Conservation (phyloP, 192 early-diverging fungal species). For the Backusella psychrophila region DNA sequence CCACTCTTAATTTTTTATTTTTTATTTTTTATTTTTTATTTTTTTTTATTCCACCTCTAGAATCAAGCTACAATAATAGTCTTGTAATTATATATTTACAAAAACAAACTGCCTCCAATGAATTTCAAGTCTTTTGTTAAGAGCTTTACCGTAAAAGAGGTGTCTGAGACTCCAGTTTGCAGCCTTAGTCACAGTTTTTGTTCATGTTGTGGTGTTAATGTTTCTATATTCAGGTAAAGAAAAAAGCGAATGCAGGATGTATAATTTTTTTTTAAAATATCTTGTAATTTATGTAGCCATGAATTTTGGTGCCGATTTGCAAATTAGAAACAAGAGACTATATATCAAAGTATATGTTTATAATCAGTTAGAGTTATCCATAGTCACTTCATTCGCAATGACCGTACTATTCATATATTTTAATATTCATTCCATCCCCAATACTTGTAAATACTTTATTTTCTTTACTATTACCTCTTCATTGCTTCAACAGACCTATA, state of each 20-base stretch:
- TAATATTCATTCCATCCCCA: not conserved
- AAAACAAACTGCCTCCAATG: not conserved
- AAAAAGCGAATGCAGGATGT: not conserved
- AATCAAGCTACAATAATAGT: not conserved
- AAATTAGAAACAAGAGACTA: not conserved
- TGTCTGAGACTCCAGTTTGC: not conserved
- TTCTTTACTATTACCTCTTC: not conserved
- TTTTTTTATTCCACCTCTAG: not conserved
- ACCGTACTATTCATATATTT: not conserved
- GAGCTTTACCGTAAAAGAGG: not conserved
- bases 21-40: not conserved
- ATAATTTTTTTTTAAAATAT: not conserved
- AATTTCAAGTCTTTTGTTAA: slow-evolving; percentile 1
- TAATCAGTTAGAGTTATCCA: not conserved
- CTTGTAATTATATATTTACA: not conserved
- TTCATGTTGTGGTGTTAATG: slow-evolving; percentile 15
- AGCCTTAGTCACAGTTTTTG: slow-evolving; percentile 1
- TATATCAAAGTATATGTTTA: not conserved
- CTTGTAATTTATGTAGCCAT: not conserved
- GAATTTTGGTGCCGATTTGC: slow-evolving; percentile 17
- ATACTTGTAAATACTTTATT: not conserved
- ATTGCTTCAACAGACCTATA: not conserved
- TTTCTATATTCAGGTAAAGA: slow-evolving; percentile 13
- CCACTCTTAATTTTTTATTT: not conserved
- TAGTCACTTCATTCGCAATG: not conserved